phyloP scores from a whole-genome alignment of 441 rosid genomes.

The Hura crepitans region DNA sequence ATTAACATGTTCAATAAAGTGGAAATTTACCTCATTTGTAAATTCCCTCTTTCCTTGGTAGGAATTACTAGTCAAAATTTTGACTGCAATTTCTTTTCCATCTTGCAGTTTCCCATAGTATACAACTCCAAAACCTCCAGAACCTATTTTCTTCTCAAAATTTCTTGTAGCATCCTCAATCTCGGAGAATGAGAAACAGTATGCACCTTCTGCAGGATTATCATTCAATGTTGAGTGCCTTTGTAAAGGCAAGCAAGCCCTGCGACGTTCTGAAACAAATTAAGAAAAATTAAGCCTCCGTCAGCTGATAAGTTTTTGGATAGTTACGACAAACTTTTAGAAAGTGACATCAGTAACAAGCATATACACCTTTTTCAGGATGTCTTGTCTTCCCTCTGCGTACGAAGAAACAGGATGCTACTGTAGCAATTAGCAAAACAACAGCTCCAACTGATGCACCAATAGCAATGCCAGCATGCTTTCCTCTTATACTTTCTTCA shows the following conservation, averaged over 20 bases:
- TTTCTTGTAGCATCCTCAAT: constrained; percentile 75
- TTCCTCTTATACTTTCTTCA: constrained; percentile 38
- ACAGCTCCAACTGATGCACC: constrained; percentile 76
- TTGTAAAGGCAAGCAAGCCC: constrained; percentile 45
- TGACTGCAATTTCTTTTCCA: constrained; percentile 93
- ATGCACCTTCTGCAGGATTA: constrained; percentile 68
- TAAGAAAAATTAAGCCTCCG: constrained; percentile 21
- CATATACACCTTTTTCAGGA: constrained; percentile 38
- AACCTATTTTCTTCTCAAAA: constrained; percentile 83
- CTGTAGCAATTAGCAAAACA: constrained; percentile 55
- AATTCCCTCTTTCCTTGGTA: constrained; percentile 94
- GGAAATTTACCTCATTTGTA: constrained; percentile 66
- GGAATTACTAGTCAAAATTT: constrained; percentile 70
- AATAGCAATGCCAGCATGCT: constrained; percentile 40
- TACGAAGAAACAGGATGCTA: constrained; percentile 51
- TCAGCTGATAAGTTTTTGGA: constrained; percentile 5
- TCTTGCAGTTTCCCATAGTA: constrained; percentile 76
- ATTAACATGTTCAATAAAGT: not conserved
- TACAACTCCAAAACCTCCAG: constrained; percentile 96
- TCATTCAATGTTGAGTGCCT: constrained; percentile 52
- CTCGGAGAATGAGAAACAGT: constrained; percentile 69
- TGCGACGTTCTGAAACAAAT: constrained; percentile 35
- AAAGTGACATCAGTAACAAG: constrained; percentile 16
- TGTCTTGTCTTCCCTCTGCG: constrained; percentile 49
- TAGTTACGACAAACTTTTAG: constrained; percentile 3